These are phyloP conservation scores for Globisporangium nodosum DNA, from an alignment of 352 stramenopile species.

Conservation along the genomic window DNA sequence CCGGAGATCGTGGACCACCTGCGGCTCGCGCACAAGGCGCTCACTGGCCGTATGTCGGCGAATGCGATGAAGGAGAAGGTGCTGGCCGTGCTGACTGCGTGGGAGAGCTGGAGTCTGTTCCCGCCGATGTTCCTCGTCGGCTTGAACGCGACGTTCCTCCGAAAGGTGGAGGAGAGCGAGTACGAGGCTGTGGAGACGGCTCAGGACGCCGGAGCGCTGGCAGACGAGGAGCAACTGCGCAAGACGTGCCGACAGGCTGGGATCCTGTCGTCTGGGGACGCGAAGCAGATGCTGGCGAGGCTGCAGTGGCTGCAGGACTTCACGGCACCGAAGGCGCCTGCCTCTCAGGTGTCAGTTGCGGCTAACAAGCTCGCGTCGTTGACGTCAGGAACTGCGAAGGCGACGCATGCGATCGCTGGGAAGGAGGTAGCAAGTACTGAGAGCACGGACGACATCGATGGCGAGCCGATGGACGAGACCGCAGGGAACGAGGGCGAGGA, in stretches of 20 bases:
- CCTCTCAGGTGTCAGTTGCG: not conserved
- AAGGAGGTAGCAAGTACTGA: slow-evolving; percentile 1
- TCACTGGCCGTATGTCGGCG: slow-evolving; percentile 70
- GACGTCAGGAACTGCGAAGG: slow-evolving; percentile 3
- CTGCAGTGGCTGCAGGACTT: slow-evolving; percentile 73
- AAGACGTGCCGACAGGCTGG: slow-evolving; percentile 66
- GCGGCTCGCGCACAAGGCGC: slow-evolving; percentile 39
- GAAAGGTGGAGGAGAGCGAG: slow-evolving; percentile 60
- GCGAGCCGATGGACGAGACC: slow-evolving; percentile 20
- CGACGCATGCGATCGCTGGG: slow-evolving; percentile 1
- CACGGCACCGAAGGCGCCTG: slow-evolving; percentile 30
- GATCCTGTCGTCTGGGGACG: slow-evolving; percentile 43
- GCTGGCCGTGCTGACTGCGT: slow-evolving; percentile 63
- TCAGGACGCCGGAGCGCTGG: slow-evolving; percentile 2
- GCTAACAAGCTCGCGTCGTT: not conserved
- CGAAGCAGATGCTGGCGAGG: slow-evolving; percentile 32
- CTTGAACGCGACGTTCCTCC: slow-evolving; percentile 73
- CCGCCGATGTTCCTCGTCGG: slow-evolving; percentile 68
- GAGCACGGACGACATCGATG: slow-evolving; percentile 24
- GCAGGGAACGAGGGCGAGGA: slow-evolving; percentile 15
- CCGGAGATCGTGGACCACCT: slow-evolving; percentile 68
- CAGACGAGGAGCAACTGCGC: slow-evolving; percentile 49
- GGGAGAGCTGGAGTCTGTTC: slow-evolving; percentile 79
- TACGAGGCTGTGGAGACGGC: slow-evolving; percentile 12
- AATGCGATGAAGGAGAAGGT: slow-evolving; percentile 82